Conservation (phyloP, 2,329 filamentous ascomycete genomes). For the Bipolaris zeicola region DNA sequence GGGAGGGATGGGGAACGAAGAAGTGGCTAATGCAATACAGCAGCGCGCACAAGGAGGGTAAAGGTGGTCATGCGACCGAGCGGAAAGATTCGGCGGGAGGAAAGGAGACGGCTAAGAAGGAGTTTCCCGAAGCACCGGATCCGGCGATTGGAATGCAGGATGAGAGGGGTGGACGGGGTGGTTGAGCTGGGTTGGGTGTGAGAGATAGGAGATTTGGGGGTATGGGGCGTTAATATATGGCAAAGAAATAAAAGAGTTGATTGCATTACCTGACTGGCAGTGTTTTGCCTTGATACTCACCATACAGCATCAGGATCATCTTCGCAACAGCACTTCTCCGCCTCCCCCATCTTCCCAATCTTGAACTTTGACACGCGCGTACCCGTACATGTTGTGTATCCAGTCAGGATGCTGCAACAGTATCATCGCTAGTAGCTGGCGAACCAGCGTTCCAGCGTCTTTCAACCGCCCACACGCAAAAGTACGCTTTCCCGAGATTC, state of each 20-base stretch:
- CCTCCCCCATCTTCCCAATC: not conserved
- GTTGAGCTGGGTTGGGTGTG: constrained; percentile 20
- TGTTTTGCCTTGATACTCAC: not conserved
- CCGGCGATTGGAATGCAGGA: constrained; percentile 58
- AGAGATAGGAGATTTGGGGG: not conserved
- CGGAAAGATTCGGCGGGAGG: constrained; percentile 46
- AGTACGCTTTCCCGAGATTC: not conserved
- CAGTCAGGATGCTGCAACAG: not conserved
- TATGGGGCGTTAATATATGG: not conserved
- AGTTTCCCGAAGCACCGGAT: constrained; percentile 55
- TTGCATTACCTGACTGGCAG: not conserved
- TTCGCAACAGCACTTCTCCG: not conserved
- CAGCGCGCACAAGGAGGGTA: constrained; percentile 34
- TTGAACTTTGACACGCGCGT: not conserved
- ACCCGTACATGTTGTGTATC: not conserved
- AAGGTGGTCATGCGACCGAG: constrained; percentile 50
- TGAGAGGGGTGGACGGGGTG: constrained; percentile 55
- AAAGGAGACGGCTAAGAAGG: constrained; percentile 52
- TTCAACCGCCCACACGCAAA: not conserved
- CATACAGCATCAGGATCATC: not conserved
- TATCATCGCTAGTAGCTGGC: not conserved
- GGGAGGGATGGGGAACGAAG: not conserved
- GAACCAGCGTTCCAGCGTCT: not conserved
- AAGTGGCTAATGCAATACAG: constrained; percentile 13
- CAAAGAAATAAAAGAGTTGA: too few relatives aligned